A percentile compares a stretch with the other conserved stretches of the same genome.
Conservation (phyloP, 352 stramenopile genomes). For the Globisporangium nagaii region DNA sequence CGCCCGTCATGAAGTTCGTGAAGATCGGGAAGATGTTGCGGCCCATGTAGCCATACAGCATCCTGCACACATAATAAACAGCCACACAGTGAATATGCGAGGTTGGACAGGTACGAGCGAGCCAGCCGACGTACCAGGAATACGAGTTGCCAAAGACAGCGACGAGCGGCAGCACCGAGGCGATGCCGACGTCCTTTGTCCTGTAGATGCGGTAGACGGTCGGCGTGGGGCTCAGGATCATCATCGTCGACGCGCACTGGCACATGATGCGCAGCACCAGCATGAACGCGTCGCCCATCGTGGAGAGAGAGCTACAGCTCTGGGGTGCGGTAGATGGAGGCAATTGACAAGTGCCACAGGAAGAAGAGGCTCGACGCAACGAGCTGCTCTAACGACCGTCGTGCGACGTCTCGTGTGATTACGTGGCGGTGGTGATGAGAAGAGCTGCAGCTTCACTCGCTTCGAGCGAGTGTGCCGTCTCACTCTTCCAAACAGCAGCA, state of each 20-base stretch:
- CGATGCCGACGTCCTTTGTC: slow-evolving; percentile 25
- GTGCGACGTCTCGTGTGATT: not conserved
- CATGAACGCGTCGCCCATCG: slow-evolving; percentile 10
- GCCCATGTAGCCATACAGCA: slow-evolving; percentile 37
- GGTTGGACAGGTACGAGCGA: too few relatives aligned
- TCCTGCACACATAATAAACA: slow-evolving; percentile 15
- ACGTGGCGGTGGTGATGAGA: not conserved
- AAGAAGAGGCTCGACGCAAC: too few relatives aligned
- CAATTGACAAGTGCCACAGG: not conserved
- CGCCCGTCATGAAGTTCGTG: slow-evolving; percentile 25
- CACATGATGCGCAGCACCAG: slow-evolving; percentile 26
- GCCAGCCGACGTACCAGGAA: slow-evolving; percentile 7
- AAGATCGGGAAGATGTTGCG: slow-evolving; percentile 27
- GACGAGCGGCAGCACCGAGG: slow-evolving; percentile 29
- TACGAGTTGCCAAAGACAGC: slow-evolving; percentile 36
- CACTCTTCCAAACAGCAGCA: not conserved
- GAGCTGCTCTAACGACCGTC: not conserved
- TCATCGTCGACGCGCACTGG: slow-evolving; percentile 26
- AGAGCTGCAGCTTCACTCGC: not conserved
- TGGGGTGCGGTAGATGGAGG: not conserved
- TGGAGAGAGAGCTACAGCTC: not conserved
- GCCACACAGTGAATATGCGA: too few relatives aligned
- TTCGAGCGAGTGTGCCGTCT: not conserved
- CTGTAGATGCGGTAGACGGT: slow-evolving; percentile 38
- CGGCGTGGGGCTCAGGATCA: slow-evolving; percentile 34